Evolutionary conservation across 1,284 basidiomycete genomes (phyloP).

Genomic region (Anthracocystis walkeri): DNA sequence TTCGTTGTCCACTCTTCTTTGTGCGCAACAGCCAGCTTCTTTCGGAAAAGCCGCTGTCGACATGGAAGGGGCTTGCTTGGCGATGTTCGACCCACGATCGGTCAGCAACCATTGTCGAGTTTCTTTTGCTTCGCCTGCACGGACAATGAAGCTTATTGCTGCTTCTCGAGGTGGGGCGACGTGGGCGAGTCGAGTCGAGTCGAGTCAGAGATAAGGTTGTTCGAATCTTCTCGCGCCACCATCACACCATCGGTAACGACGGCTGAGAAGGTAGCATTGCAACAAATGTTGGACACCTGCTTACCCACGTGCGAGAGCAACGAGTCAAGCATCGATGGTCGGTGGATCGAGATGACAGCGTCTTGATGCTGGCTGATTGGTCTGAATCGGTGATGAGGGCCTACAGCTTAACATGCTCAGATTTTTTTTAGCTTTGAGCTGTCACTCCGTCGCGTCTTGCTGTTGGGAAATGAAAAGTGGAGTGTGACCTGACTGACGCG

Average conservation of each 20-base stretch:
- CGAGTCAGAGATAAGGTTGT: background rate
- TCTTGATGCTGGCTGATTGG: background rate
- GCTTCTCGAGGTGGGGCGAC: background rate
- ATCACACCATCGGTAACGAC: background rate
- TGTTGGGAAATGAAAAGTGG: conserved; percentile 2
- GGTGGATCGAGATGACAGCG: background rate
- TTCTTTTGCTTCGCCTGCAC: background rate
- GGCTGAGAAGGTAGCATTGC: background rate
- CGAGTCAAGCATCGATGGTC: background rate
- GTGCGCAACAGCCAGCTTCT: background rate
- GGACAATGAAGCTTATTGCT: background rate
- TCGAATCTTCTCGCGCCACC: background rate
- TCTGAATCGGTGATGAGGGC: background rate
- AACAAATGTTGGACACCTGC: background rate
- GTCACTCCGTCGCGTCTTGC: background rate
- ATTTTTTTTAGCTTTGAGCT: background rate
- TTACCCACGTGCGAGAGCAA: background rate
- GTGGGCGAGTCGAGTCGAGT: background rate
- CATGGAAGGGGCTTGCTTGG: background rate
- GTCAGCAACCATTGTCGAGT: conserved; percentile 8
- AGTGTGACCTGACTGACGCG: conserved; percentile 7
- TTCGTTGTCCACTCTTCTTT: background rate
- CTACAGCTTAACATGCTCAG: background rate
- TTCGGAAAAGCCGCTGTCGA: background rate
- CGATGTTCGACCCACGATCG: conserved; percentile 1